phyloP scores from a whole-genome alignment of 345 rosid genomes.

The Ceriops decandra region DNA sequence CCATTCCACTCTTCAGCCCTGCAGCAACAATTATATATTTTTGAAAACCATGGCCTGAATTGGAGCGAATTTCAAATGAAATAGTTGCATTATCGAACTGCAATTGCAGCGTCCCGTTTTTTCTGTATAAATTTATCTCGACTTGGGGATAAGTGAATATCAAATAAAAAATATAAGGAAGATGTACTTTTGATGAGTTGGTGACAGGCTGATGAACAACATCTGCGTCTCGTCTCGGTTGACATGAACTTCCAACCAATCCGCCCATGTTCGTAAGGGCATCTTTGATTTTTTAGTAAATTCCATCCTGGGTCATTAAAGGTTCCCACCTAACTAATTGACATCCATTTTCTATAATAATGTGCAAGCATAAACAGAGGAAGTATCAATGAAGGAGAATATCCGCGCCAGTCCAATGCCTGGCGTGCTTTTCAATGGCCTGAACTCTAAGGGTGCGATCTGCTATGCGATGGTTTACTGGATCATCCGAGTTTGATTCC shows the following conservation, averaged over 20 bases:
- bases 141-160: background rate
- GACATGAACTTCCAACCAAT: constrained; percentile 28
- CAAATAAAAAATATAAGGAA: background rate
- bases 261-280: constrained; percentile 29
- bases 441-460: constrained; percentile 27
- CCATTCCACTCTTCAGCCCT: constrained; percentile 88
- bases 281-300: constrained; percentile 22
- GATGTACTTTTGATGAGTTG: constrained; percentile 27
- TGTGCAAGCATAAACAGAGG: no score
- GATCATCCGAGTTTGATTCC: constrained; percentile 33
- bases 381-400: background rate
- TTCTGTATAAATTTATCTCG: no score
- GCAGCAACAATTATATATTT: background rate
- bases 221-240: constrained; percentile 18
- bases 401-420: constrained; percentile 28
- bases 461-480: constrained; percentile 19
- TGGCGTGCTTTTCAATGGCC: constrained; percentile 29
- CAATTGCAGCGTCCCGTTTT: no score
- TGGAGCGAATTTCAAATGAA: background rate
- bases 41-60: background rate
- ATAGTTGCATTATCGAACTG: no score
- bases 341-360: background rate
- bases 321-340: constrained; percentile 23
- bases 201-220: constrained; percentile 29
- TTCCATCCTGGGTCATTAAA: constrained; percentile 20